phyloP scores from a whole-genome alignment of 495 filamentous ascomycete genomes.

The Podospora conica region DNA sequence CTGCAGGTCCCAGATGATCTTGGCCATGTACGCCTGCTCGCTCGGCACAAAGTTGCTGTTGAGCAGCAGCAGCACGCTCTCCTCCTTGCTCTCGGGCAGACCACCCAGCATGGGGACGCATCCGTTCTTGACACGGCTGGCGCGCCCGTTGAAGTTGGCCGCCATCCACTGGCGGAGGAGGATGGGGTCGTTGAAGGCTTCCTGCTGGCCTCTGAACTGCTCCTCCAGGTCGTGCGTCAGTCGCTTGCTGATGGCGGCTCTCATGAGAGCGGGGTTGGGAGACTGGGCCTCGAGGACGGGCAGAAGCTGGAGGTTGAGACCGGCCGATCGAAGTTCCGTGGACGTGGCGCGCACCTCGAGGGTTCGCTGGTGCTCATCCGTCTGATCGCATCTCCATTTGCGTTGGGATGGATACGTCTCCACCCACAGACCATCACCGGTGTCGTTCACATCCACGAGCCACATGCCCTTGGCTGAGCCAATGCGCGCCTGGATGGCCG shows the following conservation, averaged over 20 bases:
- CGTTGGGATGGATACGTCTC: constrained; percentile 71
- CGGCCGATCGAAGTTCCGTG: constrained; percentile 53
- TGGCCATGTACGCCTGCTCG: constrained; percentile 52
- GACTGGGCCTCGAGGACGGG: constrained; percentile 67
- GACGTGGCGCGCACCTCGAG: constrained; percentile 68
- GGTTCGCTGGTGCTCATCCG: constrained; percentile 48
- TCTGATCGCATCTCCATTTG: constrained; percentile 63
- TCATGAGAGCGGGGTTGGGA: constrained; percentile 42
- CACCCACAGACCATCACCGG: constrained; percentile 55
- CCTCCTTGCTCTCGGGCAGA: constrained; percentile 45
- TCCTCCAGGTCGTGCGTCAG: constrained; percentile 52
- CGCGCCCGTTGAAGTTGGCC: constrained; percentile 31
- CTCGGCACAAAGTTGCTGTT: constrained; percentile 62
- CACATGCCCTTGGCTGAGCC: constrained; percentile 86
- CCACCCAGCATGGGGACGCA: constrained; percentile 43
- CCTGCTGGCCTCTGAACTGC: constrained; percentile 55
- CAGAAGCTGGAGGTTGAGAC: constrained; percentile 73
- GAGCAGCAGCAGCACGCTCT: constrained; percentile 50
- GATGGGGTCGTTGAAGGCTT: constrained; percentile 45
- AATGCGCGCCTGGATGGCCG: constrained; percentile 74
- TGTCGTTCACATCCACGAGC: constrained; percentile 58
- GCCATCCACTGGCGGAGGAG: constrained; percentile 54
- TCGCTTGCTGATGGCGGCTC: constrained; percentile 50
- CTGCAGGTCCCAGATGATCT: constrained; percentile 50
- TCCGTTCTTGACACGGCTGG: constrained; percentile 27